These are phyloP conservation scores for Trametes villosa DNA, from an alignment of 768 basidiomycete genomes.

Conservation along the genomic window DNA sequence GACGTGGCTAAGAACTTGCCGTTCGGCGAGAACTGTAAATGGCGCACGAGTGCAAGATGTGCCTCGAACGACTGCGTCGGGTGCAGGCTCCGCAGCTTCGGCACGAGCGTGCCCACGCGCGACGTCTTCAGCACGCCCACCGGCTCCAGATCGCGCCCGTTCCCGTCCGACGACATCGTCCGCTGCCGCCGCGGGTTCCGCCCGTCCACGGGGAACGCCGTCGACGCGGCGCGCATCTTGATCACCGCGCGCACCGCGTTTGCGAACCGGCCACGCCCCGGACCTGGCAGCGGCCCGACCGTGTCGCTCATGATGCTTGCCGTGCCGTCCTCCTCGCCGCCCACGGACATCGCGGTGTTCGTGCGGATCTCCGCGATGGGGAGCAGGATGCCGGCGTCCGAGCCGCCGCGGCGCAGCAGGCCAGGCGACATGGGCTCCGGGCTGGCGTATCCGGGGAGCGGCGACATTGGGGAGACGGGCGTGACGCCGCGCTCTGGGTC, in stretches of 20 bases:
- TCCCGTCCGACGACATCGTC: constrained; percentile 34
- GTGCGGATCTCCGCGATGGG: constrained; percentile 28
- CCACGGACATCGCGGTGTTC: constrained; percentile 25
- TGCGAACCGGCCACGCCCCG: constrained; percentile 43
- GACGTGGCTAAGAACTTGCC: constrained; percentile 76
- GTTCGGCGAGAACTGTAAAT: constrained; percentile 78
- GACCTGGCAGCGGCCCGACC: constrained; percentile 9
- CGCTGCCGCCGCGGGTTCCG: constrained; percentile 25
- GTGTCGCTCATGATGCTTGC: constrained; percentile 29
- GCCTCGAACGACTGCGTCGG: constrained; percentile 63
- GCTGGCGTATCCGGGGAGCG: constrained; percentile 17
- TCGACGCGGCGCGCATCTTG: constrained; percentile 41
- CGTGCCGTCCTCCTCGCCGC: constrained; percentile 23
- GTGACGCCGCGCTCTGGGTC: constrained; percentile 16
- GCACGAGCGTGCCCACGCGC: constrained; percentile 58
- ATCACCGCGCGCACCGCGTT: constrained; percentile 52
- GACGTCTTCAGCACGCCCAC: constrained; percentile 48
- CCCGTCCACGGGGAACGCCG: constrained; percentile 31
- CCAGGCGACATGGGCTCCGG: constrained; percentile 25
- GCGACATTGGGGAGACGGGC: constrained; percentile 7
- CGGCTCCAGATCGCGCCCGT: constrained; percentile 28
- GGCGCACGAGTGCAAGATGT: constrained; percentile 69
- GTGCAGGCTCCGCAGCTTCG: constrained; percentile 57
- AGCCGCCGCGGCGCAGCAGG: constrained; percentile 13
- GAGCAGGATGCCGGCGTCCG: constrained; percentile 26